Evolutionary conservation across 371 early-diverging fungal genomes (phyloP).

Genomic region (Apophysomyces sp.): DNA sequence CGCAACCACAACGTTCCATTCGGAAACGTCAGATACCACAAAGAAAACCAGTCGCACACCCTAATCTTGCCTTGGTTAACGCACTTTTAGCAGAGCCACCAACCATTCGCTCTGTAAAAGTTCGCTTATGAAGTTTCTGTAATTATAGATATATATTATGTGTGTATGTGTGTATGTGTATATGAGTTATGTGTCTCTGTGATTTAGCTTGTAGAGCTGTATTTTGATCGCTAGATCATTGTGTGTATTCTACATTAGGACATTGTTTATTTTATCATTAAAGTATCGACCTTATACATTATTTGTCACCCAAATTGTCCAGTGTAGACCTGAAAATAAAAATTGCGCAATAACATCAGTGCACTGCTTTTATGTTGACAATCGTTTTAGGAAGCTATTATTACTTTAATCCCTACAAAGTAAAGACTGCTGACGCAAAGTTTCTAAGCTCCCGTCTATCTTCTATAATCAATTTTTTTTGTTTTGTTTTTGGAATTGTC

Average conservation of each 20-base stretch:
- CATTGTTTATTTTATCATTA: neutral
- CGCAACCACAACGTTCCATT: neutral
- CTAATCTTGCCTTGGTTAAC: neutral
- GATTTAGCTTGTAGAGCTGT: too few relatives aligned
- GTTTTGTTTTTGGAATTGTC: too few relatives aligned
- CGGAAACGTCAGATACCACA: neutral
- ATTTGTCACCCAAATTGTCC: too few relatives aligned
- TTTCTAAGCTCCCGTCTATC: too few relatives aligned
- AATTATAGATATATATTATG: neutral
- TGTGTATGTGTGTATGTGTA: too few relatives aligned
- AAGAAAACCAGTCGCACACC: neutral
- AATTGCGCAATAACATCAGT: too few relatives aligned
- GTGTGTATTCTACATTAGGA: neutral
- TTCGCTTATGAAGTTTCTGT: neutral
- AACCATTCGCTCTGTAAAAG: neutral
- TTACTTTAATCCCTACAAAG: too few relatives aligned
- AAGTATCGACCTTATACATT: neutral
- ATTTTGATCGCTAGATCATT: neutral
- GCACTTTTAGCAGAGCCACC: neutral
- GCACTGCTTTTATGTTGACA: too few relatives aligned
- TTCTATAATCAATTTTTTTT: too few relatives aligned
- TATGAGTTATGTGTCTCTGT: neutral
- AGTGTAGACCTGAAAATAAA: too few relatives aligned
- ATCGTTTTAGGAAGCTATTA: too few relatives aligned
- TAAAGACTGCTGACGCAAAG: too few relatives aligned